phyloP scores from a whole-genome alignment of 176 grass and related monocot species.

The Puya raimondii region DNA sequence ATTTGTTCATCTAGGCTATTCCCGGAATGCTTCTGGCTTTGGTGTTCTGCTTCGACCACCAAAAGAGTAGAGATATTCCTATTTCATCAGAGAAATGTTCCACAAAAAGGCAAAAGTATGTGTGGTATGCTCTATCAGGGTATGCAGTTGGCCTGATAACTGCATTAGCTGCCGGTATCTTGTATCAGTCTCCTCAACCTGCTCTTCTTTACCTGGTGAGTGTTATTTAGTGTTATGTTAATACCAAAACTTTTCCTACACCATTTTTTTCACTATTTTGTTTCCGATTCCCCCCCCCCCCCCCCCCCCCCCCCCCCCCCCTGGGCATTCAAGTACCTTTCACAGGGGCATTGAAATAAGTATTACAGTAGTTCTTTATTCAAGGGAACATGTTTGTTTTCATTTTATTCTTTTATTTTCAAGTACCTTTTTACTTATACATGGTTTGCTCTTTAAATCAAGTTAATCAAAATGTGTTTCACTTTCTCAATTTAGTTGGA shows the following conservation, averaged over 20 bases:
- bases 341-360: too few relatives aligned
- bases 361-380: too few relatives aligned
- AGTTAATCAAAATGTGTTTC: too few relatives aligned
- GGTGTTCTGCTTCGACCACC: constrained; percentile 75
- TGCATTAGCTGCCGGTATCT: constrained; percentile 78
- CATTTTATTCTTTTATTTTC: too few relatives aligned
- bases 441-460: too few relatives aligned
- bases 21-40: constrained; percentile 92
- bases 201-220: constrained; percentile 94
- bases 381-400: background rate
- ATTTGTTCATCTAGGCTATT: constrained; percentile 54
- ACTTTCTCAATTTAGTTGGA: background rate
- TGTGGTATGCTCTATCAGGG: constrained; percentile 74
- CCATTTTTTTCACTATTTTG: constrained; percentile 7
- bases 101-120: constrained; percentile 43
- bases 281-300: too few relatives aligned
- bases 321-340: constrained; percentile 55
- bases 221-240: constrained; percentile 11
- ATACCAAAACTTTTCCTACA: background rate
- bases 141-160: constrained; percentile 75
- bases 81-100: constrained; percentile 25
- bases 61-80: constrained; percentile 54
- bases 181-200: constrained; percentile 90
- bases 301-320: too few relatives aligned
- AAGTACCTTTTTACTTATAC: too few relatives aligned